Evolutionary conservation across 2,329 filamentous ascomycete genomes (phyloP).

Genomic region (Botrytis pseudocinerea): DNA sequence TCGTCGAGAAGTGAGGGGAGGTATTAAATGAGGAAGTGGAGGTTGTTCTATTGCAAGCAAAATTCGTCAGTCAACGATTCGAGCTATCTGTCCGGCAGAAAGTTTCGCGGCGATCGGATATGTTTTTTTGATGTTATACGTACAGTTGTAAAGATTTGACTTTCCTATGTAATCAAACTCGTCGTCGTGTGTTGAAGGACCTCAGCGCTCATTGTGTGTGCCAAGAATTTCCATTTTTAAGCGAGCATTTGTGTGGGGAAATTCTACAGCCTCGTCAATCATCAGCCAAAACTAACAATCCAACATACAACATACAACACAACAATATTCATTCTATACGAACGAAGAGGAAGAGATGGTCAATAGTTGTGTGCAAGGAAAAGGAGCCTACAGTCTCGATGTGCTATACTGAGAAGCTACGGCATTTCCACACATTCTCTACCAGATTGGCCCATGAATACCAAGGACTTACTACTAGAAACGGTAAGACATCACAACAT

Average conservation of each 20-base stretch:
- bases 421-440: neutral
- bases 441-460: neutral
- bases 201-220: constrained; percentile 32
- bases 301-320: neutral
- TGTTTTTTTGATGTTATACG: constrained; percentile 22
- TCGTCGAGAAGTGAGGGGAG: constrained; percentile 30
- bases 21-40: constrained; percentile 24
- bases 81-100: neutral
- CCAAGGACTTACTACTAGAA: neutral
- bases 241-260: constrained; percentile 29
- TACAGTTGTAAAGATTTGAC: constrained; percentile 25
- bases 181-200: constrained; percentile 27
- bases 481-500: neutral
- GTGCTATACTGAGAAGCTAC: neutral
- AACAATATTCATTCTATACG: neutral
- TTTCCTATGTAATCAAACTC: constrained; percentile 29
- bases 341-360: neutral
- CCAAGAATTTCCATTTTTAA: constrained; percentile 35
- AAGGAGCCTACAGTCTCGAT: neutral
- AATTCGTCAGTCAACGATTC: constrained; percentile 11
- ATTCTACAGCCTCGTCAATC: constrained; percentile 11
- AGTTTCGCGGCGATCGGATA: no score
- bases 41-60: constrained; percentile 22
- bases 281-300: neutral
- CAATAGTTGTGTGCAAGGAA: neutral